These are phyloP conservation scores for Tausonia pullulans DNA, from an alignment of 1,284 basidiomycete species.

Conservation along the genomic window DNA sequence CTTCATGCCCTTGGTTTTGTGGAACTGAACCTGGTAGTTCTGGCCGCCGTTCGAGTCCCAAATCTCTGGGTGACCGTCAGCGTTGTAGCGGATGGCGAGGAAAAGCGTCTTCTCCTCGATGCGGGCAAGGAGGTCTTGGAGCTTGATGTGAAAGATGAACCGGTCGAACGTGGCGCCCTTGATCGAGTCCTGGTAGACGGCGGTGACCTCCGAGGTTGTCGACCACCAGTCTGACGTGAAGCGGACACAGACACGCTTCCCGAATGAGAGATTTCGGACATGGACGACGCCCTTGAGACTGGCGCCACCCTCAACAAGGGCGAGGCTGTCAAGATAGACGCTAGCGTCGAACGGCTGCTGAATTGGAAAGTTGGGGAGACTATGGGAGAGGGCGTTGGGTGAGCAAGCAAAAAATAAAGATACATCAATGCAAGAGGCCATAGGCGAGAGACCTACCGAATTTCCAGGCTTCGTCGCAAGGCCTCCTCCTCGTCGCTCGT, in stretches of 20 bases:
- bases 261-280: conserved; percentile 74
- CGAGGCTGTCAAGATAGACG: conserved; percentile 43
- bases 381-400: conserved; percentile 21
- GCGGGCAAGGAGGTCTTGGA: conserved; percentile 41
- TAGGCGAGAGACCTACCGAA: conserved; percentile 21
- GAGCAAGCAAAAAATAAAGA: conserved; percentile 1
- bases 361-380: conserved; percentile 44
- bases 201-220: conserved; percentile 86
- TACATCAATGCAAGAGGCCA: conserved; percentile 23
- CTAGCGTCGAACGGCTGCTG: conserved; percentile 36
- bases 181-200: conserved; percentile 57
- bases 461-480: conserved; percentile 16
- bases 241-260: conserved; percentile 76
- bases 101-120: conserved; percentile 80
- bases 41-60: conserved; percentile 84
- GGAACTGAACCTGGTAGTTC: conserved; percentile 60
- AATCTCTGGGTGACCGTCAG: conserved; percentile 55
- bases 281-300: conserved; percentile 59
- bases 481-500: conserved; percentile 35
- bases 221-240: conserved; percentile 94
- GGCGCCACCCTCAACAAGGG: conserved; percentile 49
- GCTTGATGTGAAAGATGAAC: conserved; percentile 42
- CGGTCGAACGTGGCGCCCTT: conserved; percentile 51
- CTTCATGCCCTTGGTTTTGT: conserved; percentile 25
- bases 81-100: conserved; percentile 66